Percentiles rank a stretch among this genome's conserved stretches.
Conservation (phyloP, 176 grass and related monocot genomes). For the Aegilops umbellulata region DNA sequence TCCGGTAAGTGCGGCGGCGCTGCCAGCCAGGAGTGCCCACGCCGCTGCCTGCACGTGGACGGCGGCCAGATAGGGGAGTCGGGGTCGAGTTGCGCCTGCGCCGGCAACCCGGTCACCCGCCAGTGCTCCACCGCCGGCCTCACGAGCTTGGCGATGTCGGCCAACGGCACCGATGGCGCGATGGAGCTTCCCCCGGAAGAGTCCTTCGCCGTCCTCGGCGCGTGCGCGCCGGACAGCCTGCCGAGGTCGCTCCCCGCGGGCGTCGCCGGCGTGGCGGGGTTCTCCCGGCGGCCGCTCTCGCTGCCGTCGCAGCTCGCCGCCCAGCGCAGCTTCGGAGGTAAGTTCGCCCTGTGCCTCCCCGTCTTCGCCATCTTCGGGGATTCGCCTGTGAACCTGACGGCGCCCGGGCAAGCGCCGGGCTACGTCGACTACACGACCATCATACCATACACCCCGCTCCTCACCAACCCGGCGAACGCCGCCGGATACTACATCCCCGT, state of each 20-base stretch:
- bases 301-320: constrained; percentile 44
- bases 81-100: constrained; percentile 14
- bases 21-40: not conserved
- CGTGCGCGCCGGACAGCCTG: constrained; percentile 36
- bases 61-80: constrained; percentile 17
- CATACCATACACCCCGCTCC: constrained; percentile 41
- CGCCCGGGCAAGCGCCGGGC: not conserved
- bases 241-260: constrained; percentile 15
- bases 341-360: constrained; percentile 56
- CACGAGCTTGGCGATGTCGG: constrained; percentile 17
- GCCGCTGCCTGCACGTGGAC: constrained; percentile 18
- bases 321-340: constrained; percentile 23
- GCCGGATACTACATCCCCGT: constrained; percentile 45
- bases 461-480: constrained; percentile 28
- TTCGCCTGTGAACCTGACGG: constrained; percentile 31
- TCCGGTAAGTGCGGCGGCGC: not conserved
- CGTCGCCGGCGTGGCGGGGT: constrained; percentile 43
- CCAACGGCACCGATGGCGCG: constrained; percentile 34
- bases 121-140: constrained; percentile 37
- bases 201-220: not conserved
- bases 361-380: constrained; percentile 35
- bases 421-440: not conserved
- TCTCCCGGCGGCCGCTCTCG: constrained; percentile 26
- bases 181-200: not conserved
- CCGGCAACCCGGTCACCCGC: constrained; percentile 37